Evolutionary conservation across 169 alveolate genomes (phyloP).

Genomic region (Babesia ovata): DNA sequence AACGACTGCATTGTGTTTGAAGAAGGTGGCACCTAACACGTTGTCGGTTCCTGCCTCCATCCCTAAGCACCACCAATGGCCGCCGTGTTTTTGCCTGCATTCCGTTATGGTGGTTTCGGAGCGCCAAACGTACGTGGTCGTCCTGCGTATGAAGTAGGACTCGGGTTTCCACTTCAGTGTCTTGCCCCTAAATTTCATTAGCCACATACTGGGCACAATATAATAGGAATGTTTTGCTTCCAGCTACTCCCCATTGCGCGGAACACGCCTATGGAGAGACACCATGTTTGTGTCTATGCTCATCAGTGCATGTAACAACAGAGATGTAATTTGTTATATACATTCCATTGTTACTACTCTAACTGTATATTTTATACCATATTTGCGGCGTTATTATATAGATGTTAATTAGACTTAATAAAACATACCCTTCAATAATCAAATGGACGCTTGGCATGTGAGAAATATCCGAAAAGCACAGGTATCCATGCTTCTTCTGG

Average conservation of each 20-base stretch:
- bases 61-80: constrained; percentile 78
- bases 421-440: constrained; percentile 37
- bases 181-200: constrained; percentile 24
- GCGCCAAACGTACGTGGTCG: constrained; percentile 24
- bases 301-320: no score
- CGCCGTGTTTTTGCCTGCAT: constrained; percentile 42
- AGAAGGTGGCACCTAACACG: constrained; percentile 76
- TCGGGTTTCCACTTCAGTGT: constrained; percentile 47
- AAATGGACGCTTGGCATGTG: constrained; percentile 44
- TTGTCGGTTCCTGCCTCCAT: constrained; percentile 65
- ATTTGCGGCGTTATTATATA: no score
- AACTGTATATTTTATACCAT: no score
- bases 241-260: no score
- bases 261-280: no score
- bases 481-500: constrained; percentile 3
- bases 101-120: neutral
- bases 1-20: constrained; percentile 69
- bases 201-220: no score
- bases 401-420: neutral
- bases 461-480: constrained; percentile 54
- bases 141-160: constrained; percentile 58
- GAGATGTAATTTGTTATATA: no score
- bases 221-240: no score
- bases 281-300: no score
- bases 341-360: no score